Percentiles rank a stretch among this genome's conserved stretches.
phyloP scores from a whole-genome alignment of 495 filamentous ascomycete genomes.

The Choiromyces venosus region DNA sequence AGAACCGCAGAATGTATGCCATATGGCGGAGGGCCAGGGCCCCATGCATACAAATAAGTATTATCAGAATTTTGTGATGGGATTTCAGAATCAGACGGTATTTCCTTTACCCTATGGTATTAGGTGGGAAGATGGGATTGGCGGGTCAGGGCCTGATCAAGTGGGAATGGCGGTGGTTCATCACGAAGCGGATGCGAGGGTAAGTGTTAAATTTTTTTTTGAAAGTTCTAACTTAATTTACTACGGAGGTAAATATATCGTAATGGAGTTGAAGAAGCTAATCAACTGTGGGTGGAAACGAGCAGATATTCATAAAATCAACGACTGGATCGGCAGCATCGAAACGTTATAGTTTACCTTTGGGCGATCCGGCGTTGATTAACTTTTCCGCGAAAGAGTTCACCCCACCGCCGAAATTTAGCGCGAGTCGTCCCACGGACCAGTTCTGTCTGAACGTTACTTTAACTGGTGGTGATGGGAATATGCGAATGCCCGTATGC shows the following conservation, averaged over 20 bases:
- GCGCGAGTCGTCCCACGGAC: neutral
- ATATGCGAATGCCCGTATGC: conserved; percentile 15
- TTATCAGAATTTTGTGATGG: conserved; percentile 79
- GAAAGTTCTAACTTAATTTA: neutral
- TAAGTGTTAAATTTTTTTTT: neutral
- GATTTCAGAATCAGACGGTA: conserved; percentile 59
- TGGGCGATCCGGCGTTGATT: neutral
- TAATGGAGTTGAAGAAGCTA: neutral
- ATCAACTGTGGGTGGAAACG: neutral
- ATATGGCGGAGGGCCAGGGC: neutral
- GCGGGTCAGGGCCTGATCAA: neutral
- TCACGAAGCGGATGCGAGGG: neutral
- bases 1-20: neutral
- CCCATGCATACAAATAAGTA: conserved; percentile 47
- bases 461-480: neutral
- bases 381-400: conserved; percentile 7
- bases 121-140: conserved; percentile 50
- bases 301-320: neutral
- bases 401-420: neutral
- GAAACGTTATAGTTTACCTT: neutral
- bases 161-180: conserved; percentile 1
- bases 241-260: neutral
- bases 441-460: conserved; percentile 9
- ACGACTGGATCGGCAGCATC: neutral
- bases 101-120: conserved; percentile 84